Conservation (phyloP, 345 rosid genomes). For the Clarkia xantiana region DNA sequence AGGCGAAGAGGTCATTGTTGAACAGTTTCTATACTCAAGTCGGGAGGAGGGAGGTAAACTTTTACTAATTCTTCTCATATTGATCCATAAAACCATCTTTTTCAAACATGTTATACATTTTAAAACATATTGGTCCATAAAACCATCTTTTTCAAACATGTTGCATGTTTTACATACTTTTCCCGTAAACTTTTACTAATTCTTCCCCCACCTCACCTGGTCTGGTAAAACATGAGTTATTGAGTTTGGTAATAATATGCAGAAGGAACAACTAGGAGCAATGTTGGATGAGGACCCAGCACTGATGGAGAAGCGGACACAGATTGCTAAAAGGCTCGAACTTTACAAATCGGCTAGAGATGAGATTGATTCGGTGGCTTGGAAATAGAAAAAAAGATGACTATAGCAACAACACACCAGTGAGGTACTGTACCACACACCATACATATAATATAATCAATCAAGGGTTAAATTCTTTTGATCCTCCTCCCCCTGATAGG, state of each 20-base stretch:
- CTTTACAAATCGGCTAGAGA: constrained; percentile 94
- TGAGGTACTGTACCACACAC: too few species aligned
- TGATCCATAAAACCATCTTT: too few species aligned
- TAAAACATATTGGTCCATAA: too few species aligned
- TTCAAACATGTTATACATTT: too few species aligned
- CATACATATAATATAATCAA: too few species aligned
- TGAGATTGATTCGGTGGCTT: constrained; percentile 85
- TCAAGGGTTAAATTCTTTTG: too few species aligned
- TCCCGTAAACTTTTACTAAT: too few species aligned
- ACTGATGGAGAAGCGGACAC: constrained; percentile 71
- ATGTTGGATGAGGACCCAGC: constrained; percentile 98
- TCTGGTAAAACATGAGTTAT: neutral
- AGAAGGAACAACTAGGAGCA: constrained; percentile 82
- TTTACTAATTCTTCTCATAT: neutral
- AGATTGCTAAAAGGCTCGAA: constrained; percentile 75
- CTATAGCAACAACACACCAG: too few species aligned
- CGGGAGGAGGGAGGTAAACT: constrained; percentile 82
- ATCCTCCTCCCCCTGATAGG: too few species aligned
- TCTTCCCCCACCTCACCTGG: too few species aligned
- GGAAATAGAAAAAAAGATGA: constrained; percentile 40
- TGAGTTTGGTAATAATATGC: constrained; percentile 5
- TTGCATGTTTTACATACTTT: too few species aligned
- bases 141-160: too few species aligned
- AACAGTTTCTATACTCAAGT: constrained; percentile 75
- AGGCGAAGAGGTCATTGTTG: constrained; percentile 85